Evolutionary conservation across 1,284 basidiomycete genomes (phyloP), one percentile per base, ranked within the genome.

Genomic region (Cutaneotrichosporon mucoides): DNA sequence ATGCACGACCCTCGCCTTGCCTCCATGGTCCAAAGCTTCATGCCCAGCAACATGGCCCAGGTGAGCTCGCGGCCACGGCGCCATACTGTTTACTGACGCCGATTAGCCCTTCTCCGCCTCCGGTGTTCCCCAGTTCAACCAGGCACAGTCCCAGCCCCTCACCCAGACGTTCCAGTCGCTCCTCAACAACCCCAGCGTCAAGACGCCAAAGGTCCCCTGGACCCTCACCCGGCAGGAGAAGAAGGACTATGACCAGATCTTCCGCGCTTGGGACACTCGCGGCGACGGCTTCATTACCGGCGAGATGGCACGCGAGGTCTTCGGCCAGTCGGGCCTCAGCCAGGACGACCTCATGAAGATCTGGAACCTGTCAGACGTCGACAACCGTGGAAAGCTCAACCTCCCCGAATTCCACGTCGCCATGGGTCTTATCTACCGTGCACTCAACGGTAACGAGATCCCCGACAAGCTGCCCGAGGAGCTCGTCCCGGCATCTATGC

Each of bases 381-480:
- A 92, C 68, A 92, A 96, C 79, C 86, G 91, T 41, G 93, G 93
- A 37, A 94, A 92, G 78, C 84, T 97, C 59, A 98, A 97, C 73
- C 82, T 95, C 47, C 89, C 92, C 33, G 95, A 99, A 76, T 99
- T 99, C 77, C 93, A 99, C 75, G 90, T 98, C 57, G 96, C 95
- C 1, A 99, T 99, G 95, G 94, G 91, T 61, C 82, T 99, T 58
- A 97, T 99, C 73, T 98, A 95, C 79, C 87, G 95, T 71, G 92
- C 85, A 45, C 82, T 97, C 44, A 97, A 96, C 74, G 95, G 96
- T 8, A 95, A 92, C 76, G 85, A 87, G 3, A 85, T 99, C 48
- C 96, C 96, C 1, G 87, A 91, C 42, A 81, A 84, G 55, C 85
- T 98, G 0, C 95, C 95, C 1, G 78, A 85, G 6, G 96, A 99